Evolutionary conservation across 495 filamentous ascomycete species (phyloP).

Genomic region (Parmelia sp.): DNA sequence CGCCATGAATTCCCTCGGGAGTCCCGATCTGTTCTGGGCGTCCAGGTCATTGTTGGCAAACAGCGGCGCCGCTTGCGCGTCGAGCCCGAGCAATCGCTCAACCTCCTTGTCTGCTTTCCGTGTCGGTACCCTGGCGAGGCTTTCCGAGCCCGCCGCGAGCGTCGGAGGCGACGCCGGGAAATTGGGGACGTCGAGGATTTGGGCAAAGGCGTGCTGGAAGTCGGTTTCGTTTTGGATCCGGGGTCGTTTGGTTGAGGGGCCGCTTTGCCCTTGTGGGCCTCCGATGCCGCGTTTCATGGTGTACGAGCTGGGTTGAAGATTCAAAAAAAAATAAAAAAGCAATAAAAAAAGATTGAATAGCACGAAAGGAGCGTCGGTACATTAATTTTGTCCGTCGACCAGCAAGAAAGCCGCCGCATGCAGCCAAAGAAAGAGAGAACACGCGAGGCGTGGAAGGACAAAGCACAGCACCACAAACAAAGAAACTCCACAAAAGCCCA

Average conservation of each 20-base stretch:
- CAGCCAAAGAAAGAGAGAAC: neutral
- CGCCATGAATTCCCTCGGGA: neutral
- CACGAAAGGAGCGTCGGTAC: neutral
- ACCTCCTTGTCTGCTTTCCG: conserved; percentile 1
- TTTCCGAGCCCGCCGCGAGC: neutral
- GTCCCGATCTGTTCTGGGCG: neutral
- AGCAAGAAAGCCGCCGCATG: conserved; percentile 1
- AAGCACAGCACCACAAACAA: neutral
- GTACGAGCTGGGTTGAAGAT: neutral
- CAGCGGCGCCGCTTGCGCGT: neutral
- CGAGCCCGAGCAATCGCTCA: neutral
- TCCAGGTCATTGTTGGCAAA: neutral
- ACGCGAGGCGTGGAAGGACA: neutral
- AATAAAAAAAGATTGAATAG: neutral
- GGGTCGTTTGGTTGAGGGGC: neutral
- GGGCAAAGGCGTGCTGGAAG: neutral
- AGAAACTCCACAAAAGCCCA: neutral
- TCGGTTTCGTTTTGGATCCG: neutral
- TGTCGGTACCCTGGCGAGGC: neutral
- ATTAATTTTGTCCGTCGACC: neutral
- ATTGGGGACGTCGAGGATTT: neutral
- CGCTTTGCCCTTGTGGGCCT: conserved; percentile 1
- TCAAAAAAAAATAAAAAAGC: too few relatives aligned
- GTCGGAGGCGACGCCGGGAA: neutral
- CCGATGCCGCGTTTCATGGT: neutral